Evolutionary conservation across 495 filamentous ascomycete species (phyloP), one percentile per base, ranked within the genome.

Genomic region (Aspergillus ostianus): DNA sequence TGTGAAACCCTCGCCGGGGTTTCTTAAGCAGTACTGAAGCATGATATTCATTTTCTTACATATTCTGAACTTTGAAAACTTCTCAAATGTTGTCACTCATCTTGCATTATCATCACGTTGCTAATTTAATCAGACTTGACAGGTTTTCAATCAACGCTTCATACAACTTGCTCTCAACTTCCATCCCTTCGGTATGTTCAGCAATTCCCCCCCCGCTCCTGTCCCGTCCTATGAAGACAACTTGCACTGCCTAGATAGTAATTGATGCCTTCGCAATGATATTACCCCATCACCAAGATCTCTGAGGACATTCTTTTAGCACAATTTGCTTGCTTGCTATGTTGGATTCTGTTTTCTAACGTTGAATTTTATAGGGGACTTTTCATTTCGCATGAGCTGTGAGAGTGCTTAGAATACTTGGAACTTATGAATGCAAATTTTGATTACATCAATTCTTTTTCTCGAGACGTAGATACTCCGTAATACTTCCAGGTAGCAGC

Each of bases 41-140:
- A 80, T 94, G 92, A 96, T 88, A 94, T 85, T 88, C 79, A 82
- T 84, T 91, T 91, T 92, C 91, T 96, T 94, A 95, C 90, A 94
- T 93, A 93, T 94, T 89, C 91, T 96, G 91, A 96, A 69, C 63
- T 60, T 61, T 65, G 59, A 55, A 47, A 57, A 47, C 30, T 67
- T 19, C 26, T 6, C 21, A 21, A 29, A 3, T 52, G 10, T 32
- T 52, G 15, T 30, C 26, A 27, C 36, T 55, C 47, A 48, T 36
- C 0, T 9, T 48, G 18, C 4, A 18, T 41, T 53, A 7, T 64
- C 20, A 55, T 58, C 41, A 53, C 19, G 23, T 50, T 55, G 70
- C 73, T 75, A 49, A 78, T 65, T 58, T 60, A 18, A 26, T 8
- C 70, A 70, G 68, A 71, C 53, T 61, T 46, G 36, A 47, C 45